A percentile compares a stretch with the other conserved stretches of the same genome.
These are phyloP conservation scores for Pseudocercospora musae DNA, from an alignment of 2,329 filamentous ascomycete species.

Conservation along the genomic window DNA sequence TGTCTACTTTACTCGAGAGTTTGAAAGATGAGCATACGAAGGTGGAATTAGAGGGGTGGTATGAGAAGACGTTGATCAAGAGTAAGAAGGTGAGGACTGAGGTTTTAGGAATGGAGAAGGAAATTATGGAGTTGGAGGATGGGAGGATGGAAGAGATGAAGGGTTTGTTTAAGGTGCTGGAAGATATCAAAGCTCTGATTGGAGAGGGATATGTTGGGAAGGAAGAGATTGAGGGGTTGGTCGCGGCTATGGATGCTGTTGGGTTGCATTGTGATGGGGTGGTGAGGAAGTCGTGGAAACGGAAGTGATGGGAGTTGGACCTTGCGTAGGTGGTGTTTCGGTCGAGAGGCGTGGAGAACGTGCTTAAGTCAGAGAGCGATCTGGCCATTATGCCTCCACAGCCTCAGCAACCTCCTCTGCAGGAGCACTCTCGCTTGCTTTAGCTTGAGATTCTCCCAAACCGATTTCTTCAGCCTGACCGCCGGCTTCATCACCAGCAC, in stretches of 20 bases:
- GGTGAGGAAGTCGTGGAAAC: background rate
- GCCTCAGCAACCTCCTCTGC: background rate
- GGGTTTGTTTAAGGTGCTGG: conserved; percentile 8
- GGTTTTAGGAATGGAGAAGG: conserved; percentile 7
- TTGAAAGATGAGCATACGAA: conserved; percentile 2
- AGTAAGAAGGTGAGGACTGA: conserved; percentile 11
- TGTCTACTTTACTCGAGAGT: conserved; percentile 1
- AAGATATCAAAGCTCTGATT: conserved; percentile 9
- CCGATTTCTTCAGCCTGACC: background rate
- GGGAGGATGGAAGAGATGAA: conserved; percentile 15
- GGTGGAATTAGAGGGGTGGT: conserved; percentile 3
- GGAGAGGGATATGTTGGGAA: conserved; percentile 8
- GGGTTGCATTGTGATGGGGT: conserved; percentile 7
- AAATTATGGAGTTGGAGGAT: conserved; percentile 11
- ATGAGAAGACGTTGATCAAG: conserved; percentile 9
- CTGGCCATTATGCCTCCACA: background rate
- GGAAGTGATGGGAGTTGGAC: background rate
- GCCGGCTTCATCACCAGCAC: background rate
- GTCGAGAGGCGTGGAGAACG: background rate
- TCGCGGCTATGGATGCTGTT: conserved; percentile 14
- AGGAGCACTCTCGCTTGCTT: background rate
- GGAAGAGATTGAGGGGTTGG: conserved; percentile 7
- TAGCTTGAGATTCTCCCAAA: background rate
- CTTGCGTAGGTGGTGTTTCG: background rate
- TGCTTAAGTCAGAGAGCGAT: too few species aligned